phyloP scores from a whole-genome alignment of 2,329 filamentous ascomycete species.

The Cladobotryum protrusum region DNA sequence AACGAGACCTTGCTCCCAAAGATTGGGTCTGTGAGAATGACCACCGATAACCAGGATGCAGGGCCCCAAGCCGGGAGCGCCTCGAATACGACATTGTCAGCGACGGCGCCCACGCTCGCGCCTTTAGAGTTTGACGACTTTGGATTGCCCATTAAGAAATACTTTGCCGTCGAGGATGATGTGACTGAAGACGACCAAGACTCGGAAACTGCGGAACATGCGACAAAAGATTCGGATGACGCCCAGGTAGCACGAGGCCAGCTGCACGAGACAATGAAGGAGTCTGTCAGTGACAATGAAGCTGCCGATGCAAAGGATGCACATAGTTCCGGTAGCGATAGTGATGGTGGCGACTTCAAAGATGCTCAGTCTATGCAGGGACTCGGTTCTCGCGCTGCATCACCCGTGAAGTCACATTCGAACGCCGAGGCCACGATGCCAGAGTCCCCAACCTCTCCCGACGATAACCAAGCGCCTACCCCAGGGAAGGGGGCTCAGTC shows the following conservation, averaged over 20 bases:
- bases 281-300: background rate
- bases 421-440: constrained; percentile 7
- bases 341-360: constrained; percentile 32
- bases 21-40: constrained; percentile 14
- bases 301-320: background rate
- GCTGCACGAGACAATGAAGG: background rate
- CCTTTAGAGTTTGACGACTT: constrained; percentile 59
- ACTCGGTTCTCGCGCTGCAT: background rate
- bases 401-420: background rate
- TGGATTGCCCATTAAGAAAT: constrained; percentile 57
- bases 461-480: constrained; percentile 13
- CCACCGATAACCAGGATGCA: constrained; percentile 18
- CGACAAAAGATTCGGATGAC: constrained; percentile 6
- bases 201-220: background rate
- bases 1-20: constrained; percentile 4
- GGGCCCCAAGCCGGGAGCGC: constrained; percentile 18
- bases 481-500: background rate
- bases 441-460: constrained; percentile 11
- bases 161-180: constrained; percentile 26
- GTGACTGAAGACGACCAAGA: constrained; percentile 13
- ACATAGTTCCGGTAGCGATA: constrained; percentile 24
- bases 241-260: constrained; percentile 11
- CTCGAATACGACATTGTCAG: constrained; percentile 5
- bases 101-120: constrained; percentile 21
- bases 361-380: constrained; percentile 28